Percentiles rank a stretch among this genome's conserved stretches.
These are phyloP conservation scores for Hanseniaspora singularis DNA, from an alignment of 805 yeast genomes.

Conservation along the genomic window DNA sequence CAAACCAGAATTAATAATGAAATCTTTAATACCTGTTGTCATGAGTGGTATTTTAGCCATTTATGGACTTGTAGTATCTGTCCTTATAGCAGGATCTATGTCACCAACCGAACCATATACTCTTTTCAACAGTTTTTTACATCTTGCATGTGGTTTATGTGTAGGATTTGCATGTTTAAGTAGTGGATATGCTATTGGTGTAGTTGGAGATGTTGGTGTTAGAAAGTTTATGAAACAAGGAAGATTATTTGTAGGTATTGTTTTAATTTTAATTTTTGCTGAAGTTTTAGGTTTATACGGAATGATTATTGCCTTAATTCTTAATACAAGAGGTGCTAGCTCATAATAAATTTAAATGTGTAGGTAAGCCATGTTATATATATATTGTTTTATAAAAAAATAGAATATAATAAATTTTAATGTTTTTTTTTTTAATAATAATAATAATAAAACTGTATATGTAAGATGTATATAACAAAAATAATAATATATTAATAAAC, in stretches of 20 bases:
- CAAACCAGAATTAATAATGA: slow-evolving; percentile 94
- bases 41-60: slow-evolving; percentile 97
- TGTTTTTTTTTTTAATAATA: neutral
- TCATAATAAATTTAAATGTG: neutral
- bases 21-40: slow-evolving; percentile 88
- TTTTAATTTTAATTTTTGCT: slow-evolving; percentile 77
- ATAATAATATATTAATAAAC: no score
- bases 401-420: no score
- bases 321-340: slow-evolving; percentile 78
- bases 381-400: no score
- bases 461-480: neutral
- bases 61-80: slow-evolving; percentile 93
- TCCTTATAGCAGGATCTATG: slow-evolving; percentile 82
- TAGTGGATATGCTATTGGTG: slow-evolving; percentile 92
- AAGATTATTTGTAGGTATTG: slow-evolving; percentile 77
- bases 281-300: slow-evolving; percentile 88
- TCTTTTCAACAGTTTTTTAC: slow-evolving; percentile 94
- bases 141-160: slow-evolving; percentile 84
- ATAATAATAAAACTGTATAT: neutral
- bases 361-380: neutral
- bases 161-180: slow-evolving; percentile 96
- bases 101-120: slow-evolving; percentile 71
- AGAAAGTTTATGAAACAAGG: slow-evolving; percentile 82
- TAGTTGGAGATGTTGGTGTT: slow-evolving; percentile 88
- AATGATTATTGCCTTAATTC: slow-evolving; percentile 84